Evolutionary conservation across 768 basidiomycete genomes (phyloP).

Genomic region (Russula dissimulans): DNA sequence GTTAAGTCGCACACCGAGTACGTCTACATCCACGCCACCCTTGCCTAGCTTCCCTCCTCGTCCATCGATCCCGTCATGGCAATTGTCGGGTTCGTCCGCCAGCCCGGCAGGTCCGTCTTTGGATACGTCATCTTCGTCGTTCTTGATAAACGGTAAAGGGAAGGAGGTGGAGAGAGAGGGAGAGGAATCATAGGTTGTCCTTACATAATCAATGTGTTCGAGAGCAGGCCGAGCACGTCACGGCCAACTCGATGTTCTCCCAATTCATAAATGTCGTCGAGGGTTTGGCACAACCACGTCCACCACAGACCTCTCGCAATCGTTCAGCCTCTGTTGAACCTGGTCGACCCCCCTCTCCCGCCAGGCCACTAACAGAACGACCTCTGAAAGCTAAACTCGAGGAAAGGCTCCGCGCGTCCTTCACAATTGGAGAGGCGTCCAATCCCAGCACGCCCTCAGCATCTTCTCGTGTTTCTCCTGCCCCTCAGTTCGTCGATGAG

Average conservation of each 20-base stretch:
- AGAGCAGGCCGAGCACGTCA: too few species aligned
- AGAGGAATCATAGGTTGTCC: not conserved
- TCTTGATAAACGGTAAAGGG: constrained; percentile 42
- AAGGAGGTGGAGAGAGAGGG: constrained; percentile 34
- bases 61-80: constrained; percentile 87
- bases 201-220: not conserved
- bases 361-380: constrained; percentile 23
- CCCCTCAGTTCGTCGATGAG: constrained; percentile 26
- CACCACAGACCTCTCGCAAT: constrained; percentile 27
- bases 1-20: constrained; percentile 55
- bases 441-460: constrained; percentile 32
- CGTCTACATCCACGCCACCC: constrained; percentile 43
- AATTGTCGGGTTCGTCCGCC: constrained; percentile 43
- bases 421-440: constrained; percentile 49
- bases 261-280: constrained; percentile 69
- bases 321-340: constrained; percentile 18
- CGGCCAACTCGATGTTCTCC: constrained; percentile 48
- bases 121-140: constrained; percentile 16
- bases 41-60: constrained; percentile 42
- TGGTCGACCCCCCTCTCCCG: constrained; percentile 12
- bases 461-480: constrained; percentile 37
- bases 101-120: constrained; percentile 6
- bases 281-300: constrained; percentile 44
- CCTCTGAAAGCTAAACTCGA: constrained; percentile 55
- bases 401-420: constrained; percentile 64